Percentiles rank a stretch among this genome's conserved stretches.
phyloP scores from a whole-genome alignment of 352 stramenopile species.

The Globisporangium yorkense region DNA sequence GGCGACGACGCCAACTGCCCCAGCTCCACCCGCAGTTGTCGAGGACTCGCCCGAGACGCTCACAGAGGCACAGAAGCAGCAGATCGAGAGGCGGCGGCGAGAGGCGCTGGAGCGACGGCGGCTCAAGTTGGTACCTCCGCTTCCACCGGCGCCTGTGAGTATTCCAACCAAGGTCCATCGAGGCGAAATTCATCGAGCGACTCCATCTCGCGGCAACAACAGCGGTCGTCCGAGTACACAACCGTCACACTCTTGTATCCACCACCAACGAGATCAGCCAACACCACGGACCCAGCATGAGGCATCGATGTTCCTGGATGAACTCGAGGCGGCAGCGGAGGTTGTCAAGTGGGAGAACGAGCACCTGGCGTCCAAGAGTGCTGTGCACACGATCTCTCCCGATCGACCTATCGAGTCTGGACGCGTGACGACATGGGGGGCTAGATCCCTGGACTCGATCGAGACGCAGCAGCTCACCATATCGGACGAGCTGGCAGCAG shows the following conservation, averaged over 20 bases:
- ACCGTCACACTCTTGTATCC: constrained; percentile 1
- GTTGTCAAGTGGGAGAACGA: constrained; percentile 19
- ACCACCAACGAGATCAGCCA: constrained; percentile 3
- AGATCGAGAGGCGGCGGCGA: constrained; percentile 45
- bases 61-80: constrained; percentile 42
- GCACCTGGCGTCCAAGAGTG: constrained; percentile 2
- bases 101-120: constrained; percentile 57
- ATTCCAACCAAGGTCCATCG: too few relatives aligned
- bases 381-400: constrained; percentile 9
- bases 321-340: constrained; percentile 18
- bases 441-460: background rate
- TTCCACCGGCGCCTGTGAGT: background rate
- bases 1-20: background rate
- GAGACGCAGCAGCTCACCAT: constrained; percentile 6
- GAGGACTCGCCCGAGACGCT: constrained; percentile 29
- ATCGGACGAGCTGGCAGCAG: constrained; percentile 29
- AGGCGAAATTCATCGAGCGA: background rate
- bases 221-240: background rate
- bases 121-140: constrained; percentile 10
- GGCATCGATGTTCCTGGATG: constrained; percentile 11
- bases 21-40: constrained; percentile 8
- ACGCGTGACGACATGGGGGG: background rate
- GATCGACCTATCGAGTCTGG: constrained; percentile 1
- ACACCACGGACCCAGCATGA: background rate
- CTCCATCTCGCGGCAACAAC: background rate